A percentile compares a stretch with the other conserved stretches of the same genome.
Evolutionary conservation across 176 grass and related monocot genomes (phyloP).

Genomic region (Avena sativa): DNA sequence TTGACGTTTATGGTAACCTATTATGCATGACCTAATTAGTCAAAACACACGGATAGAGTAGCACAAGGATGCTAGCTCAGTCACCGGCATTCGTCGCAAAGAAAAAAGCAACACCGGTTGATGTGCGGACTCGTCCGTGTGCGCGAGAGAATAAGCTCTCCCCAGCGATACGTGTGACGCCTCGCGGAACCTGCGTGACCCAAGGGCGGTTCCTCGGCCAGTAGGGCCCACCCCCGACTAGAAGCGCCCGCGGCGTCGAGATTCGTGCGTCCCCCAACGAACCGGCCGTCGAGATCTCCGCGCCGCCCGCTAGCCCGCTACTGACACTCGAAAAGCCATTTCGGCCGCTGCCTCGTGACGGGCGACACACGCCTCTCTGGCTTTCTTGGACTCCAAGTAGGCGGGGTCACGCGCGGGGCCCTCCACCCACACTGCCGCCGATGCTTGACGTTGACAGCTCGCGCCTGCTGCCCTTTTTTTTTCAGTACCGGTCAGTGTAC

Average conservation of each 20-base stretch:
- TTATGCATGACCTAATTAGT: too few species aligned
- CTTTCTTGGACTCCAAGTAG: conserved; percentile 33
- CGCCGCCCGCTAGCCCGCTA: not conserved
- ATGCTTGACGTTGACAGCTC: not conserved
- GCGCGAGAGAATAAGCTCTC: not conserved
- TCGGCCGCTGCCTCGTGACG: not conserved
- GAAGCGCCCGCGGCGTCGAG: not conserved
- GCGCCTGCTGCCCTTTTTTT: not conserved
- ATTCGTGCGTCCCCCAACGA: not conserved
- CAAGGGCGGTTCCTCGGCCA: not conserved
- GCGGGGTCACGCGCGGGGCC: not conserved
- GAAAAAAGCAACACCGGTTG: too few species aligned
- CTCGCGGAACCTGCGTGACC: not conserved
- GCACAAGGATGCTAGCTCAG: too few species aligned
- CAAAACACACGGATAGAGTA: too few species aligned
- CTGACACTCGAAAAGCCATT: not conserved
- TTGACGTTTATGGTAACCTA: too few species aligned
- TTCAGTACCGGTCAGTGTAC: not conserved
- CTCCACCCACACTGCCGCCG: not conserved
- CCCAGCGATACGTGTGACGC: conserved; percentile 3
- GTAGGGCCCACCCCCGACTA: not conserved
- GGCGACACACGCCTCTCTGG: conserved; percentile 27
- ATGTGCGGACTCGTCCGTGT: not conserved
- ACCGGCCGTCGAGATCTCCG: not conserved
- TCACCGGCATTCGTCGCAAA: too few species aligned